Evolutionary conservation across 2,329 filamentous ascomycete genomes (phyloP).

Genomic region (Ophiostoma tasmaniense): DNA sequence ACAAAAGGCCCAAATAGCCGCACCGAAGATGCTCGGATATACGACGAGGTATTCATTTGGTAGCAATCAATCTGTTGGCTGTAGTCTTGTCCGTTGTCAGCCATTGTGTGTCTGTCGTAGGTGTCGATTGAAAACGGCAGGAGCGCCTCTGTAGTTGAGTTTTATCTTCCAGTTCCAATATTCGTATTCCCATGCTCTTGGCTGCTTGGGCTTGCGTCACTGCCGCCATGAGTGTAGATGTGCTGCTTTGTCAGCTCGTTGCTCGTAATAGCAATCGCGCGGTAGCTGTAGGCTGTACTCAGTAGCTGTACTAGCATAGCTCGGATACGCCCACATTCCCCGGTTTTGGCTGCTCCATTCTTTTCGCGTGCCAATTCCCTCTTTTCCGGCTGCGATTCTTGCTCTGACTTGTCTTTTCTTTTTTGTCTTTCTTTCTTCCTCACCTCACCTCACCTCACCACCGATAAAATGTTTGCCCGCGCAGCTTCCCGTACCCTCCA

Average conservation of each 20-base stretch:
- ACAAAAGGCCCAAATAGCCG: neutral
- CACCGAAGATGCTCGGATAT: neutral
- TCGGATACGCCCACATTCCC: neutral
- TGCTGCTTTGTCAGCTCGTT: neutral
- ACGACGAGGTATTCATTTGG: neutral
- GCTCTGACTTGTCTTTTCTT: neutral
- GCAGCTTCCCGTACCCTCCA: constrained; percentile 54
- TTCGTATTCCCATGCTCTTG: neutral
- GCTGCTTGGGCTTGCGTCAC: neutral
- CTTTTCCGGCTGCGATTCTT: neutral
- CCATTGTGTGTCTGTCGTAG: neutral
- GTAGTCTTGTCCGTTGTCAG: neutral
- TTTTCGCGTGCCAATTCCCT: constrained; percentile 4
- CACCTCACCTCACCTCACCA: neutral
- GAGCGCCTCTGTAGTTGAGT: neutral
- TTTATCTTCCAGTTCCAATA: neutral
- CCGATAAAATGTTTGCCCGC: constrained; percentile 56
- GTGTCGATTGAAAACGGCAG: neutral
- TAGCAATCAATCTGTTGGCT: too few species aligned
- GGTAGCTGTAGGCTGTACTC: too few species aligned
- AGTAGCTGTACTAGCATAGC: neutral
- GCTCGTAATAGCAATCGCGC: neutral
- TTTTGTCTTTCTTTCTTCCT: neutral
- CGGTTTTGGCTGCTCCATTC: constrained; percentile 1
- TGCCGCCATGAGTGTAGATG: neutral